Base-by-base conservation (phyloP, 2,329 filamentous ascomycete species). In the Alternaria novae-zelandiae region DNA sequence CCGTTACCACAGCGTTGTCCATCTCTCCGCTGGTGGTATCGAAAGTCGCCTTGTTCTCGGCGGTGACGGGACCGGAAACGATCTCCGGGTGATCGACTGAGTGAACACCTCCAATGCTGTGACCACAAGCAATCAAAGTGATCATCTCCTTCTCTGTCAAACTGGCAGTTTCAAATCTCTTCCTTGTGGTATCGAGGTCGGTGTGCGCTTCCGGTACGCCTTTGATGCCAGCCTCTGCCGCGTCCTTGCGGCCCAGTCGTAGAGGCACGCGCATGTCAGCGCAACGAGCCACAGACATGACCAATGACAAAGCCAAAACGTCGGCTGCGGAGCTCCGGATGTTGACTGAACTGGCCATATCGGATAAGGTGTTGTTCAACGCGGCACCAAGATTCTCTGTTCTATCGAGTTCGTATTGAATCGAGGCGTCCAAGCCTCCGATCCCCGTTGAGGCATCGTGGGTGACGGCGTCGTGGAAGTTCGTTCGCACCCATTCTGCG, bases 21-120 rank as follows among this genome's bases (percentile, higher is more conserved):
- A 75, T 71, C 1, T 26, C 66, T 6, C 59, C 50, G 3, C 63
- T 61, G 15, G 70, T 79, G 2, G 68, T 69, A 51, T 78, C 75
- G 45, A 78, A 73, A 28, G 57, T 61, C 6, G 66, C 66, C 6
- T 74, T 72, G 55, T 74, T 73, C 17, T 68, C 59, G 2, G 69
- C 63, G 51, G 49, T 64, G n/a, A 69, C 65, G 21, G 58, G 64
- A 47, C 66, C 65, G 20, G 70, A 64, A 4, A 78, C 75, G 49
- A 80, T 76, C 30, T 76, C 68, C 12, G 78, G 78, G 54, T 70
- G 74, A 20, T 72, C 73, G 28, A 63, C 68, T 26, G 69, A 67
- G 55, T 80, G 77, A 9, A 80, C 76, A n/a, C 76, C 72, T 17
- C 78, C 78, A 30, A 80, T 67, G 2, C 71, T 74, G 59, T 80